Evolutionary conservation across 768 basidiomycete species (phyloP).

Genomic region (Suillus discolor): DNA sequence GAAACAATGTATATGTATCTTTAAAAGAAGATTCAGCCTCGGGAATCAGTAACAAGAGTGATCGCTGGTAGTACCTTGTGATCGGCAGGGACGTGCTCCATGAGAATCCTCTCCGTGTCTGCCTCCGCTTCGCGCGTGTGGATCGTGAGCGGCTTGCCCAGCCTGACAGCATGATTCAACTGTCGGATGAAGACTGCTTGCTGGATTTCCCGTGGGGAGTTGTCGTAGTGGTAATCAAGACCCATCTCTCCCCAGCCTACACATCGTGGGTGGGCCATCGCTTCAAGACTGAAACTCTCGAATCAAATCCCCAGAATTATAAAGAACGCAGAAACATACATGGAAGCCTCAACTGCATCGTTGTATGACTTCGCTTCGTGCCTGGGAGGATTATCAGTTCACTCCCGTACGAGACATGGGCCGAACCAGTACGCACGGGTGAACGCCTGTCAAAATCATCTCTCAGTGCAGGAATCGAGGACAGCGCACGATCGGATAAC

Average conservation of each 20-base stretch:
- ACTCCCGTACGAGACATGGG: neutral
- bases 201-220: slow-evolving; percentile 72
- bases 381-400: slow-evolving; percentile 34
- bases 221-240: slow-evolving; percentile 83
- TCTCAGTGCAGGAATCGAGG: neutral
- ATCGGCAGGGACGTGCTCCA: slow-evolving; percentile 70
- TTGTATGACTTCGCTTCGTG: slow-evolving; percentile 74
- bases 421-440: slow-evolving; percentile 53
- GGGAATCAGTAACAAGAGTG: neutral
- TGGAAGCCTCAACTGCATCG: slow-evolving; percentile 66
- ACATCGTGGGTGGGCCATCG: slow-evolving; percentile 78
- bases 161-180: slow-evolving; percentile 63
- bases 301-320: neutral
- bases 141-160: slow-evolving; percentile 80
- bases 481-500: slow-evolving; percentile 17
- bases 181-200: slow-evolving; percentile 68
- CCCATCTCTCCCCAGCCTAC: slow-evolving; percentile 92
- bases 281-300: slow-evolving; percentile 54
- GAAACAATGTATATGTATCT: slow-evolving; percentile 90
- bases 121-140: slow-evolving; percentile 87
- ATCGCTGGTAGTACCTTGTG: slow-evolving; percentile 48
- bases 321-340: slow-evolving; percentile 45
- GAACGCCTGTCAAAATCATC: slow-evolving; percentile 53
- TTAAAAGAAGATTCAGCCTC: neutral
- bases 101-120: slow-evolving; percentile 79